These are phyloP conservation scores for Peniophora sp. DNA, from an alignment of 1,284 basidiomycete genomes.

Conservation along the genomic window DNA sequence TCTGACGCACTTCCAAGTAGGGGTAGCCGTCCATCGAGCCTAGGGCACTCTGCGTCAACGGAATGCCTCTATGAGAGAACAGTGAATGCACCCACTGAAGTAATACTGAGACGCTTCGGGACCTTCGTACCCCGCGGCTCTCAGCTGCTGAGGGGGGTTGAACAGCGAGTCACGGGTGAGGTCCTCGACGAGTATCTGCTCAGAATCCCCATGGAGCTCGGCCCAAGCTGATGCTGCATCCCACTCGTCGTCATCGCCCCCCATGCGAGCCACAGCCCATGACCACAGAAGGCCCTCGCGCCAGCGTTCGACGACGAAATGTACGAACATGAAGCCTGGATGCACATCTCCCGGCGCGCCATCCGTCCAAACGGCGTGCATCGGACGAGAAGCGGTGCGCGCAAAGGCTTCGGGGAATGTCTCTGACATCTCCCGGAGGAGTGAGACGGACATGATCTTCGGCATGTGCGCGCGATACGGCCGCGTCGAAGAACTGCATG, in stretches of 20 bases:
- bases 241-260: constrained; percentile 22
- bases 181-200: constrained; percentile 6
- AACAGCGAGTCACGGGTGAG: constrained; percentile 8
- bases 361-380: constrained; percentile 22
- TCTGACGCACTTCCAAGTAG: constrained; percentile 14
- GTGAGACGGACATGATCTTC: constrained; percentile 22
- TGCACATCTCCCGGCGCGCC: constrained; percentile 20
- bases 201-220: constrained; percentile 19
- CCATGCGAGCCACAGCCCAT: constrained; percentile 25
- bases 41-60: constrained; percentile 2
- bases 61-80: no score
- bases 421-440: constrained; percentile 21
- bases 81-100: constrained; percentile 10
- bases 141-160: constrained; percentile 4
- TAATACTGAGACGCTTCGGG: constrained; percentile 11
- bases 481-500: constrained; percentile 20
- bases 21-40: constrained; percentile 22
- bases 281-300: constrained; percentile 33
- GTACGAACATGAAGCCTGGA: constrained; percentile 25
- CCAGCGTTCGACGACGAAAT: constrained; percentile 31
- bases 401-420: constrained; percentile 20
- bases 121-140: constrained; percentile 10
- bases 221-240: constrained; percentile 24
- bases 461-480: constrained; percentile 33
- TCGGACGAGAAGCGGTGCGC: constrained; percentile 23